A percentile compares a stretch with the other conserved stretches of the same genome.
These are phyloP conservation scores for Fonsecaea monophora DNA, from an alignment of 2,329 filamentous ascomycete species.

Conservation along the genomic window DNA sequence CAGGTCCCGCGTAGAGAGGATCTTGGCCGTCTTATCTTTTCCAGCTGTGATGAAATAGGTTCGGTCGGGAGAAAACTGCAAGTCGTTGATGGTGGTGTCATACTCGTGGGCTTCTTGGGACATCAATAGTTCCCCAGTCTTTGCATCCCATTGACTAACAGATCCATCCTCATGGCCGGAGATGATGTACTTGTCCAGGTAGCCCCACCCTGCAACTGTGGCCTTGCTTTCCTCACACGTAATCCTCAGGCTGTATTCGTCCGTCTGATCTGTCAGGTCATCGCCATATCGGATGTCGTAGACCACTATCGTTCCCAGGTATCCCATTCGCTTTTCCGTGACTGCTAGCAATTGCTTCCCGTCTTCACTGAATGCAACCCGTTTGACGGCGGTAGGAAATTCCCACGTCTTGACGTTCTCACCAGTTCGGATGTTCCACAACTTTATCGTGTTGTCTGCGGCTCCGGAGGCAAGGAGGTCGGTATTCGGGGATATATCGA, in stretches of 20 bases:
- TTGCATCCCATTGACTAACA: slow-evolving; percentile 87
- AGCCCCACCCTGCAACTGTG: slow-evolving; percentile 96
- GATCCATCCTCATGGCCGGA: slow-evolving; percentile 96
- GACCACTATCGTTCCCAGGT: slow-evolving; percentile 91
- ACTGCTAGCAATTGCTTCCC: slow-evolving; percentile 88
- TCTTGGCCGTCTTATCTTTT: slow-evolving; percentile 97
- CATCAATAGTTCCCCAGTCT: slow-evolving; percentile 83
- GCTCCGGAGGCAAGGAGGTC: slow-evolving; percentile 92
- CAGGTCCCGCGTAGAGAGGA: slow-evolving; percentile 84
- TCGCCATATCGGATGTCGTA: slow-evolving; percentile 86
- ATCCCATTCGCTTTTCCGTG: slow-evolving; percentile 98
- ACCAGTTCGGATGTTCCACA: slow-evolving; percentile 95
- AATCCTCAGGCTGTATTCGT: slow-evolving; percentile 84
- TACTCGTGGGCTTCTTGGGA: slow-evolving; percentile 86
- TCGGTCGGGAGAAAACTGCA: slow-evolving; percentile 92
- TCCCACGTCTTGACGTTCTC: slow-evolving; percentile 97
- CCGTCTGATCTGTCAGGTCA: slow-evolving; percentile 76
- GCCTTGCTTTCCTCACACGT: slow-evolving; percentile 96
- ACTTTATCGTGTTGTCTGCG: slow-evolving; percentile 95
- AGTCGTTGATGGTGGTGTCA: slow-evolving; percentile 81
- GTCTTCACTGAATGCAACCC: slow-evolving; percentile 96
- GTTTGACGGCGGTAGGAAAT: slow-evolving; percentile 94
- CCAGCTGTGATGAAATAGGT: slow-evolving; percentile 98
- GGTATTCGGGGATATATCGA: slow-evolving; percentile 92
- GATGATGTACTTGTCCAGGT: slow-evolving; percentile 93